Conservation (phyloP, 257 asterid genomes). For the Solanum tarapatanum region DNA sequence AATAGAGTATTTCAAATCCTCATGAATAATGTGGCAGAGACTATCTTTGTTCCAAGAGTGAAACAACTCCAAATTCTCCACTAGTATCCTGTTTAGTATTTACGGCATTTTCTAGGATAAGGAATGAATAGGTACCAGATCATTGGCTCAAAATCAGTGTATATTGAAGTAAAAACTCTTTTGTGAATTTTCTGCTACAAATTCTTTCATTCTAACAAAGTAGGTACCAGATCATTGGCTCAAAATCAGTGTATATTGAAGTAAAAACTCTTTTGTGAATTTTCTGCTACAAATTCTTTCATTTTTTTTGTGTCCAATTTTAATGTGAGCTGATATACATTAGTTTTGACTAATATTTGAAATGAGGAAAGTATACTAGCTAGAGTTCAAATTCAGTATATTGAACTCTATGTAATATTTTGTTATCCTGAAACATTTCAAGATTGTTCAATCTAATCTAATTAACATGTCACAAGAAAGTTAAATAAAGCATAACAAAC, state of each 20-base stretch:
- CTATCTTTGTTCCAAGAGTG: conserved; percentile 45
- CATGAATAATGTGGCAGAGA: conserved; percentile 46
- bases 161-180: conserved; percentile 6
- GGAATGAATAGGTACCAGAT: conserved; percentile 18
- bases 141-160: conserved; percentile 29
- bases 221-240: conserved; percentile 14
- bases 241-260: conserved; percentile 33
- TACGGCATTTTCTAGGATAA: conserved; percentile 58
- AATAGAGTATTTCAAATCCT: conserved; percentile 77
- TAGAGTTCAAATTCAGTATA: conserved; percentile 32
- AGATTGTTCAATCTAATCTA: neutral
- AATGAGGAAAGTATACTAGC: neutral
- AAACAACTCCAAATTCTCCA: conserved; percentile 55
- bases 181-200: neutral
- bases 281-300: neutral
- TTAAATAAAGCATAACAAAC: neutral
- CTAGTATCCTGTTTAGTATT: conserved; percentile 56
- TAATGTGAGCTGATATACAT: neutral
- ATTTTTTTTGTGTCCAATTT: neutral
- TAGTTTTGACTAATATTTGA: neutral
- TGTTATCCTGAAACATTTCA: neutral
- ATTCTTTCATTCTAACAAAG: conserved; percentile 5
- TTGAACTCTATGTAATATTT: conserved; percentile 24
- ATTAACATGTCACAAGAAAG: neutral
- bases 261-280: neutral